Percentiles rank a stretch among this genome's conserved stretches.
Conservation (phyloP, 441 rosid genomes). For the Pelargonium exstipulatum region DNA sequence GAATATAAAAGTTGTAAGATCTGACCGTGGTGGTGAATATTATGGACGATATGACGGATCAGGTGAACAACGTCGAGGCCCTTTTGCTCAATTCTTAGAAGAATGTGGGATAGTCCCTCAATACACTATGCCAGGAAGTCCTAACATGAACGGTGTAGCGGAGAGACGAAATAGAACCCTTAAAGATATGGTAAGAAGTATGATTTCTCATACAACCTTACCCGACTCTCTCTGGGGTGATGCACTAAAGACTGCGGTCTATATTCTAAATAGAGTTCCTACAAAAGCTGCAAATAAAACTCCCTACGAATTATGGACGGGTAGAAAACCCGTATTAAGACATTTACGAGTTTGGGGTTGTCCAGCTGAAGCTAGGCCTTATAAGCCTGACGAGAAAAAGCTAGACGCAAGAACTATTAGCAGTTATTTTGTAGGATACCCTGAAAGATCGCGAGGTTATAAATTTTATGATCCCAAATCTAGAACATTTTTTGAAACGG, state of each 20-base stretch:
- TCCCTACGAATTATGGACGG: no score
- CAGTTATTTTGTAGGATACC: not conserved
- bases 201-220: not conserved
- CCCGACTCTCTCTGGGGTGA: not conserved
- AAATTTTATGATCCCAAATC: not conserved
- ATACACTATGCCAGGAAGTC: not conserved
- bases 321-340: no score
- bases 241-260: not conserved
- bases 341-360: not conserved
- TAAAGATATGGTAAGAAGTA: conserved; percentile 9
- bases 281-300: not conserved
- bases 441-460: not conserved
- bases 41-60: conserved; percentile 1
- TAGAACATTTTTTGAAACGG: not conserved
- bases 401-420: not conserved
- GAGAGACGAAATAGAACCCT: not conserved
- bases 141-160: not conserved
- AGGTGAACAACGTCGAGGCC: not conserved
- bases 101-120: conserved; percentile 6
- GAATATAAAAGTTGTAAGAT: not conserved
- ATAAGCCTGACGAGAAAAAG: no score
- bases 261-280: conserved; percentile 3
- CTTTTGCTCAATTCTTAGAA: conserved; percentile 1
- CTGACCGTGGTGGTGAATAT: conserved; percentile 1
- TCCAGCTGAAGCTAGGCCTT: not conserved